Evolutionary conservation across 2,329 filamentous ascomycete species (phyloP).

Genomic region (Colletotrichum sp.): DNA sequence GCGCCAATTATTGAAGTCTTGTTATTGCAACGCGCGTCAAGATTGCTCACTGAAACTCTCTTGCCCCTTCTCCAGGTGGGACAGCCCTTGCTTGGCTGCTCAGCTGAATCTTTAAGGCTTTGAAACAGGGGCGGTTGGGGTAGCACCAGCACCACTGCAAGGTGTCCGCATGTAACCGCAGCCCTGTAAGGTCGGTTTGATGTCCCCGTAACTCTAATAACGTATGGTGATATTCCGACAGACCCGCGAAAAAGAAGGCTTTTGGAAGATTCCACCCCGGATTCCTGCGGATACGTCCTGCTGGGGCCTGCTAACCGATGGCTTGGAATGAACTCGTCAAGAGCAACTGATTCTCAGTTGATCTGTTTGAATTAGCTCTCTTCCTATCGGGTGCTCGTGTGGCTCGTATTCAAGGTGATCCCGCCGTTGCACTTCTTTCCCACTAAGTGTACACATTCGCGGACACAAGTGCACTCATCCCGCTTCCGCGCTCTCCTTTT

Average conservation of each 20-base stretch:
- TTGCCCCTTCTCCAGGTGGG: not conserved
- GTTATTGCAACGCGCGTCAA: not conserved
- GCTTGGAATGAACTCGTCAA: too few species aligned
- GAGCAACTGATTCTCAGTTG: too few species aligned
- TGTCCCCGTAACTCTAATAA: not conserved
- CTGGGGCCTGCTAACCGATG: not conserved
- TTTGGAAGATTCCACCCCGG: not conserved
- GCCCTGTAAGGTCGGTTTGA: not conserved
- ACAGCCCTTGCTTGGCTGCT: not conserved
- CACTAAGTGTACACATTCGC: not conserved
- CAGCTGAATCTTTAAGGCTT: not conserved
- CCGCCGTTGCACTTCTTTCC: not conserved
- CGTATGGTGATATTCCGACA: not conserved
- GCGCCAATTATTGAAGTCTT: not conserved
- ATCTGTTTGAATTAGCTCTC: not conserved
- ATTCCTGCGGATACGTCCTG: not conserved
- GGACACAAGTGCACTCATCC: not conserved
- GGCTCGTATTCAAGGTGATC: rapidly evolving
- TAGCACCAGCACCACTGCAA: not conserved
- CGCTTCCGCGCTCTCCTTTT: not conserved
- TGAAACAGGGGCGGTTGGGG: not conserved
- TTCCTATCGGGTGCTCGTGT: rapidly evolving
- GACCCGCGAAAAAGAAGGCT: not conserved
- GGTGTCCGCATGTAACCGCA: not conserved
- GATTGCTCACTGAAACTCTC: not conserved